Percentiles rank a stretch among this genome's conserved stretches.
These are phyloP conservation scores for Tricholoma hemisulphureum DNA, from an alignment of 768 basidiomycete genomes.

Conservation along the genomic window DNA sequence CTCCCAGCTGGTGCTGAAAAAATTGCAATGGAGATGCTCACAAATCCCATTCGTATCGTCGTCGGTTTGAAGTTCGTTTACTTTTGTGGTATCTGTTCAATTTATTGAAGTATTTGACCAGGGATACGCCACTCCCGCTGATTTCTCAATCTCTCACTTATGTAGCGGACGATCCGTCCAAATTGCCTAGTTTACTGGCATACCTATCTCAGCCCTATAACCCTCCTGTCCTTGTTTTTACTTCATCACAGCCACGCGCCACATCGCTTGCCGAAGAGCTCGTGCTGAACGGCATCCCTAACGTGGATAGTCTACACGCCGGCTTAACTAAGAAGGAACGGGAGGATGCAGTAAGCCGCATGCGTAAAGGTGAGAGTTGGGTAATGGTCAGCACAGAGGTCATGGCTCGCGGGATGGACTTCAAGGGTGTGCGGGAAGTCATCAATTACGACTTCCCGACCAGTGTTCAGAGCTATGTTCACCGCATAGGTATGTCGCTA, in stretches of 20 bases:
- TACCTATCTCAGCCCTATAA: constrained; percentile 81
- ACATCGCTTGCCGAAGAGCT: constrained; percentile 80
- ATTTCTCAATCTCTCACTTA: constrained; percentile 88
- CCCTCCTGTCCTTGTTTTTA: constrained; percentile 90
- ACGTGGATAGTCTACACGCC: constrained; percentile 89
- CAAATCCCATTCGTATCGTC: constrained; percentile 88
- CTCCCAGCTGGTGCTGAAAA: constrained; percentile 87
- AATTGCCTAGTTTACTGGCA: constrained; percentile 82
- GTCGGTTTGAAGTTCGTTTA: constrained; percentile 87
- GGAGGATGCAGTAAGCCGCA: constrained; percentile 78
- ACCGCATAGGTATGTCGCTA: constrained; percentile 74
- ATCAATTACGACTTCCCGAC: constrained; percentile 98
- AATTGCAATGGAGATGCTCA: constrained; percentile 80
- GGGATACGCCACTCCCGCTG: constrained; percentile 92
- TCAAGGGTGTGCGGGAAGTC: constrained; percentile 90
- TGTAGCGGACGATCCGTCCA: constrained; percentile 92
- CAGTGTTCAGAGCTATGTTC: constrained; percentile 92
- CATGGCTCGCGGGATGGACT: constrained; percentile 98
- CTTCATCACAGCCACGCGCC: constrained; percentile 84
- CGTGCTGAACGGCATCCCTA: constrained; percentile 69
- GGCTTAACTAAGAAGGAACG: constrained; percentile 86
- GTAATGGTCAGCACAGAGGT: constrained; percentile 95
- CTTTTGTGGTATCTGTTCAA: not conserved
- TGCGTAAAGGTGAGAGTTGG: constrained; percentile 92
- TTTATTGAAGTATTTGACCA: constrained; percentile 28